phyloP scores from a whole-genome alignment of 306 rosid genomes.

The Prunus fruticosa region DNA sequence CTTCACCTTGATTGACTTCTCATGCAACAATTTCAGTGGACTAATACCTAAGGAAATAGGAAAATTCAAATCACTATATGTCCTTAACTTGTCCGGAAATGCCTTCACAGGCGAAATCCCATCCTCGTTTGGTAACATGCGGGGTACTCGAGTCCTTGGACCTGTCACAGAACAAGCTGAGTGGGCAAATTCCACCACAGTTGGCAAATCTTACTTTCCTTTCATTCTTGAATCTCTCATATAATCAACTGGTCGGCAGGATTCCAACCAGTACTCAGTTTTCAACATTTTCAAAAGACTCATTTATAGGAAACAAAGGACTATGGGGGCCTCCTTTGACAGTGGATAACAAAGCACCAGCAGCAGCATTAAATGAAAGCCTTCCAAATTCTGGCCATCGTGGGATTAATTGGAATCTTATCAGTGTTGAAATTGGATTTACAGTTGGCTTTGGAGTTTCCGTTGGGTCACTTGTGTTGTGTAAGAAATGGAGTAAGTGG shows the following conservation, averaged over 20 bases:
- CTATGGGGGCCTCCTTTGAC: conserved; percentile 33
- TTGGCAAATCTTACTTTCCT: too few species aligned
- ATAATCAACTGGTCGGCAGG: conserved; percentile 8
- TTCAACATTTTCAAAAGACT: conserved; percentile 23
- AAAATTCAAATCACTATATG: too few species aligned
- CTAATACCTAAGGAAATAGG: too few species aligned
- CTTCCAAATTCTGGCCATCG: background rate
- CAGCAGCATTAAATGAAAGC: background rate
- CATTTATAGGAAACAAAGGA: conserved; percentile 34
- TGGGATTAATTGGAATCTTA: background rate
- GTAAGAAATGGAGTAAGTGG: background rate
- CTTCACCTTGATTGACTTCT: background rate
- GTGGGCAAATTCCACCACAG: too few species aligned
- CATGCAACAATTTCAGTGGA: too few species aligned
- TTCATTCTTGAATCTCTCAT: too few species aligned
- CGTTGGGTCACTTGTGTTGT: background rate
- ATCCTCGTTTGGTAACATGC: too few species aligned
- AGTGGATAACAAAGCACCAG: background rate
- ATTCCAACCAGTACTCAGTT: conserved; percentile 38
- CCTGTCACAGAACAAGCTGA: too few species aligned
- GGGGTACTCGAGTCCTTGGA: too few species aligned
- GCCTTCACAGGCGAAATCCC: too few species aligned
- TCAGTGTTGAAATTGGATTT: conserved; percentile 19
- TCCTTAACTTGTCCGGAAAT: too few species aligned
- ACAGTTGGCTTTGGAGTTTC: conserved; percentile 7